Percentiles rank a stretch among this genome's conserved stretches.
Conservation (phyloP, 805 yeast species). For the Kazachstania kunashirensis region DNA sequence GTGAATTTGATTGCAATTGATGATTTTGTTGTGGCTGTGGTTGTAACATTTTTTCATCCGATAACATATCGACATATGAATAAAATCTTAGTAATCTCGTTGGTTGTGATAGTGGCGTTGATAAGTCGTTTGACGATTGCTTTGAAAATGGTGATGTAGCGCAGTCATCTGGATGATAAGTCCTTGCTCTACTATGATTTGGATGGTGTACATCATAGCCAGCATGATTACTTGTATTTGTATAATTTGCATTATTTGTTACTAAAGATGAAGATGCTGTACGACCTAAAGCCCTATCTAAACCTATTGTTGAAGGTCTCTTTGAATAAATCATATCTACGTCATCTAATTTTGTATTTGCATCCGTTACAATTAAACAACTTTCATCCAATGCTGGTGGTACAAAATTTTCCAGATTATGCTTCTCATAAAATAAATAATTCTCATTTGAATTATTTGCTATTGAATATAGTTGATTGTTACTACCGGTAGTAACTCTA, state of each 20-base stretch:
- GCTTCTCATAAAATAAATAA: constrained; percentile 9
- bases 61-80: constrained; percentile 73
- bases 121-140: not conserved
- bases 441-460: not conserved
- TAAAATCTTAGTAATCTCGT: constrained; percentile 37
- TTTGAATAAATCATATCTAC: constrained; percentile 65
- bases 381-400: constrained; percentile 80
- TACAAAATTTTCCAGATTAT: constrained; percentile 53
- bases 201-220: too few relatives aligned
- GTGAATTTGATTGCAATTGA: not conserved
- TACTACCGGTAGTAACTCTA: not conserved
- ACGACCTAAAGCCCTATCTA: constrained; percentile 23
- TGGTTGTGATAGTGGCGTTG: constrained; percentile 7
- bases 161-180: not conserved
- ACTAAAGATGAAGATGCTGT: not conserved
- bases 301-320: constrained; percentile 45
- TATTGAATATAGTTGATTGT: not conserved
- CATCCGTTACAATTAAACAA: constrained; percentile 50
- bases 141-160: too few relatives aligned
- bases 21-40: constrained; percentile 1
- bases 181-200: not conserved
- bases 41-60: constrained; percentile 35
- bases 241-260: not conserved
- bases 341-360: constrained; percentile 52
- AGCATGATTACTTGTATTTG: not conserved